Conservation (phyloP, 139 green algal genomes). For the Nannochloris sp. region DNA sequence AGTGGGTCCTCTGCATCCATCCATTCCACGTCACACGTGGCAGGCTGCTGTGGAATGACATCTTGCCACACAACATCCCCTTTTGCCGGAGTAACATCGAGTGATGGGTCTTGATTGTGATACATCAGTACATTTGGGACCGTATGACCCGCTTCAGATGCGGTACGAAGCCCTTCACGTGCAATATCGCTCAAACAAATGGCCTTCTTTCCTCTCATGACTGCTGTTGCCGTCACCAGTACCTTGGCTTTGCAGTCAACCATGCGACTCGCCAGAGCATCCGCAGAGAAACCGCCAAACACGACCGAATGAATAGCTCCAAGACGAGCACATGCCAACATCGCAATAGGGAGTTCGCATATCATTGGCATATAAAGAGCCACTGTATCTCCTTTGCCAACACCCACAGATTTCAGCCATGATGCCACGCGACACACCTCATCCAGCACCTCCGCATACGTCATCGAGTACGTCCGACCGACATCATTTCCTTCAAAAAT, state of each 20-base stretch:
- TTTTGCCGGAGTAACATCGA: conserved; percentile 31
- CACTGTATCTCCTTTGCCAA: conserved; percentile 76
- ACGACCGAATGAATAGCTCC: conserved; percentile 90
- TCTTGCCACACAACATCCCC: conserved; percentile 69
- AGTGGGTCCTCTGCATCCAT: conserved; percentile 79
- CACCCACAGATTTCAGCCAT: conserved; percentile 63
- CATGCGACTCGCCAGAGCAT: conserved; percentile 63
- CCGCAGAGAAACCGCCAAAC: conserved; percentile 88
- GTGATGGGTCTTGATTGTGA: conserved; percentile 44
- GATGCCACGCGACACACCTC: conserved; percentile 59
- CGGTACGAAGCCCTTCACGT: conserved; percentile 40
- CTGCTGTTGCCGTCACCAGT: conserved; percentile 36
- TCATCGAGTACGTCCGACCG: conserved; percentile 27
- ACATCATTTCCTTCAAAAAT: conserved; percentile 63
- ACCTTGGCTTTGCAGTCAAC: conserved; percentile 43
- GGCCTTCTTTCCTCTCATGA: conserved; percentile 73
- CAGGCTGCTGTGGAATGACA: conserved; percentile 39
- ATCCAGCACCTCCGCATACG: conserved; percentile 46
- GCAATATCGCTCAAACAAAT: conserved; percentile 76
- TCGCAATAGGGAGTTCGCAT: conserved; percentile 75
- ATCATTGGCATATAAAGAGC: conserved; percentile 95
- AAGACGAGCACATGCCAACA: conserved; percentile 84
- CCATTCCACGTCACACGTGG: conserved; percentile 69
- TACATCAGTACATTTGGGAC: conserved; percentile 44
- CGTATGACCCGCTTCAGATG: conserved; percentile 3